phyloP scores from a whole-genome alignment of 306 rosid genomes.

The Gynostemma pentaphyllum region DNA sequence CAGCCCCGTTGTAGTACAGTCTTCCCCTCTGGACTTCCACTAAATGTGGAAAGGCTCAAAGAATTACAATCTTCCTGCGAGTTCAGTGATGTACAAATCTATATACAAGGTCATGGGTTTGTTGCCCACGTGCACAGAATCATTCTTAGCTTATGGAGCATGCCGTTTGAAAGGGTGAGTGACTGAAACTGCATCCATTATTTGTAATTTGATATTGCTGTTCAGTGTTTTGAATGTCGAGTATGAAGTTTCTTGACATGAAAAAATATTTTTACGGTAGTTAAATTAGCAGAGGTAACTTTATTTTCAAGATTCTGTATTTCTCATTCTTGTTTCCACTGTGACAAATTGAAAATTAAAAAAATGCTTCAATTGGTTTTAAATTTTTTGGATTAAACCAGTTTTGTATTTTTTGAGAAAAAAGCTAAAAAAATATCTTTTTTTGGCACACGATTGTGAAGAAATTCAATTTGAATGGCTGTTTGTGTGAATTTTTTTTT shows the following conservation, averaged over 20 bases:
- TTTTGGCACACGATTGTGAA: background rate
- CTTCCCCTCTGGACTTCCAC: constrained; percentile 58
- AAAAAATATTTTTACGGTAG: background rate
- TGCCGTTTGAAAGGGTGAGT: constrained; percentile 79
- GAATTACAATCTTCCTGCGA: constrained; percentile 48
- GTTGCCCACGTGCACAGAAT: constrained; percentile 57
- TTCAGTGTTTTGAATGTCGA: background rate
- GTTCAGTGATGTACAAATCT: constrained; percentile 57
- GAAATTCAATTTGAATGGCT: background rate
- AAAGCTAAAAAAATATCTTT: no score
- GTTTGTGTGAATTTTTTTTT: background rate
- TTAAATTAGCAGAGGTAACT: background rate
- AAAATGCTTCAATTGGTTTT: no score
- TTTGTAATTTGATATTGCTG: background rate
- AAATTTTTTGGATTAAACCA: no score
- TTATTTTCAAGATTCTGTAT: background rate
- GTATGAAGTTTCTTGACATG: background rate
- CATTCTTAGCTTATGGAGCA: constrained; percentile 87
- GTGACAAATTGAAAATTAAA: no score
- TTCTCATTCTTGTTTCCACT: background rate
- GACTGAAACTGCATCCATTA: background rate
- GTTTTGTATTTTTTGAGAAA: no score
- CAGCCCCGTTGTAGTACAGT: constrained; percentile 41
- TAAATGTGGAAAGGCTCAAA: constrained; percentile 35
- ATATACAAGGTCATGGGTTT: constrained; percentile 53